Conservation (phyloP, 495 filamentous ascomycete genomes). For the Penicillium desertorum region DNA sequence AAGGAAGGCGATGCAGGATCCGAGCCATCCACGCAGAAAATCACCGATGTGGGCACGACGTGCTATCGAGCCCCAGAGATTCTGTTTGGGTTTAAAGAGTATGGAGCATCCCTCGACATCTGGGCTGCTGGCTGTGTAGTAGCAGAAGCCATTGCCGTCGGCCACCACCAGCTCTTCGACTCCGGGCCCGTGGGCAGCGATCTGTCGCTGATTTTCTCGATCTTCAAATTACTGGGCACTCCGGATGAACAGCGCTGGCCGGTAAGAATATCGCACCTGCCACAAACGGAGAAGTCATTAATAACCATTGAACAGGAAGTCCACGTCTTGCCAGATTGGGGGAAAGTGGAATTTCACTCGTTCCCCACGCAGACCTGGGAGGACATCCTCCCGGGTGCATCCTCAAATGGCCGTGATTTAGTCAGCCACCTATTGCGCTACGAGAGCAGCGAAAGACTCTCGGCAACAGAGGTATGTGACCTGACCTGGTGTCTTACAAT, state of each 20-base stretch:
- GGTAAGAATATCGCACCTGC: conserved; percentile 36
- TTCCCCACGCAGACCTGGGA: conserved; percentile 55
- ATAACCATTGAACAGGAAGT: conserved; percentile 47
- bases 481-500: conserved; percentile 1
- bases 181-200: conserved; percentile 87
- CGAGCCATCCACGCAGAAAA: conserved; percentile 68
- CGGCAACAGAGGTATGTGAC: conserved; percentile 49
- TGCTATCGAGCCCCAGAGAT: conserved; percentile 88
- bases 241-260: conserved; percentile 79
- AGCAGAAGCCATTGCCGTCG: conserved; percentile 56
- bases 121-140: conserved; percentile 88
- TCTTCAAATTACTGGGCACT: conserved; percentile 86
- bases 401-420: conserved; percentile 53
- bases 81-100: conserved; percentile 77
- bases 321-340: conserved; percentile 59
- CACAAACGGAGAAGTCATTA: neutral
- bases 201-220: conserved; percentile 81
- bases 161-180: conserved; percentile 69
- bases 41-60: conserved; percentile 90
- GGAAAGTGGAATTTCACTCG: conserved; percentile 60
- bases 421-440: conserved; percentile 55
- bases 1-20: conserved; percentile 56
- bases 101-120: conserved; percentile 72
- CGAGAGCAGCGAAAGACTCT: conserved; percentile 53
- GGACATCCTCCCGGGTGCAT: conserved; percentile 49